phyloP scores from a whole-genome alignment of 2,329 filamentous ascomycete species.

The Claviceps digitariae region DNA sequence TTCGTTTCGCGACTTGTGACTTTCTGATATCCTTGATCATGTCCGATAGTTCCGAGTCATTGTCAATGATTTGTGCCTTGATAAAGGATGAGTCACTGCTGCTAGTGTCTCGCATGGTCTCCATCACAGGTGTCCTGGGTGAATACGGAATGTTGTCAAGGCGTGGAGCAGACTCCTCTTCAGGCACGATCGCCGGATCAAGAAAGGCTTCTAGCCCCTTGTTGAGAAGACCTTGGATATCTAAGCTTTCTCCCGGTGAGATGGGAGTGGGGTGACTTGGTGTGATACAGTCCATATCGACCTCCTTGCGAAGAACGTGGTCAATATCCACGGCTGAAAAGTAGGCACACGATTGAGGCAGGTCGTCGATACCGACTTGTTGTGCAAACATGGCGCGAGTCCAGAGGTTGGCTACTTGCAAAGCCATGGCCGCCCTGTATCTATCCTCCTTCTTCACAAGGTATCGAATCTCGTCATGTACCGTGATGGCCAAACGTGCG shows the following conservation, averaged over 20 bases:
- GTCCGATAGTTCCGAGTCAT: constrained; percentile 59
- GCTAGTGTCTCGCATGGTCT: constrained; percentile 41
- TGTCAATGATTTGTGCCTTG: constrained; percentile 67
- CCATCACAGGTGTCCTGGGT: constrained; percentile 68
- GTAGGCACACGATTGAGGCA: constrained; percentile 88
- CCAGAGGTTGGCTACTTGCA: constrained; percentile 92
- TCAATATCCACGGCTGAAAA: constrained; percentile 95
- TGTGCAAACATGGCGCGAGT: constrained; percentile 95
- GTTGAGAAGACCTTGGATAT: constrained; percentile 63
- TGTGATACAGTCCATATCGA: constrained; percentile 94
- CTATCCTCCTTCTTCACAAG: constrained; percentile 74
- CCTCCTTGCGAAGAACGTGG: constrained; percentile 90
- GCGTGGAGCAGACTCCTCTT: constrained; percentile 35
- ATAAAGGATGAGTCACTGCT: constrained; percentile 49
- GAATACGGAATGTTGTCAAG: constrained; percentile 53
- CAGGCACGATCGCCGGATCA: constrained; percentile 49
- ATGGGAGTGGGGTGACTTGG: constrained; percentile 73
- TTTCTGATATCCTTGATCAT: constrained; percentile 51
- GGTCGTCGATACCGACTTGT: constrained; percentile 88
- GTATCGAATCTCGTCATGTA: constrained; percentile 96
- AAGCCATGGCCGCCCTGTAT: constrained; percentile 79
- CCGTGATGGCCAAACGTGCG: constrained; percentile 79
- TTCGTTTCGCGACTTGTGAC: constrained; percentile 13
- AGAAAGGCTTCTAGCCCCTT: constrained; percentile 58
- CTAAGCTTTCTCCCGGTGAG: constrained; percentile 71